A percentile compares a stretch with the other conserved stretches of the same genome.
phyloP scores from a whole-genome alignment of 805 yeast species.

The Torulaspora microellipsoides region DNA sequence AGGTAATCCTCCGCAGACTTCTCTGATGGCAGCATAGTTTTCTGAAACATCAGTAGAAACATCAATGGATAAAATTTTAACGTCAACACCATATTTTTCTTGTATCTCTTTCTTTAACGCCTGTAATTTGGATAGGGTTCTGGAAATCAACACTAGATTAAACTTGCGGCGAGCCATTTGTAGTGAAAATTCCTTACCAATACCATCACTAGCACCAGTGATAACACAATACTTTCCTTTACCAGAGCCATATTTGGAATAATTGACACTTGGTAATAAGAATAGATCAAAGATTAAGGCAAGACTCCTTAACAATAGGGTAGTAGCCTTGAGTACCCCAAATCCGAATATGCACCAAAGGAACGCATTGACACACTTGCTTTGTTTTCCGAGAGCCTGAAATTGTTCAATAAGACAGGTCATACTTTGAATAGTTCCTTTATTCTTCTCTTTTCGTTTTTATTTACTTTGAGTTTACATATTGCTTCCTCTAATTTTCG shows the following conservation, averaged over 20 bases:
- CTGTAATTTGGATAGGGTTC: slow-evolving; percentile 76
- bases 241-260: slow-evolving; percentile 68
- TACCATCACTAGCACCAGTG: slow-evolving; percentile 97
- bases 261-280: slow-evolving; percentile 55
- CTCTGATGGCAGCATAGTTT: slow-evolving; percentile 51
- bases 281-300: slow-evolving; percentile 59
- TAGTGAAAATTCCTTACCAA: slow-evolving; percentile 84
- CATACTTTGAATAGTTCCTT: background rate
- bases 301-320: slow-evolving; percentile 44
- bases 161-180: slow-evolving; percentile 86
- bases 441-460: background rate
- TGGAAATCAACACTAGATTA: slow-evolving; percentile 75
- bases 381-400: slow-evolving; percentile 18
- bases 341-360: slow-evolving; percentile 45
- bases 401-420: slow-evolving; percentile 23
- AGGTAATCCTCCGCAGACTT: slow-evolving; percentile 47
- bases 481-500: too few species aligned
- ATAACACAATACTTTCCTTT: slow-evolving; percentile 83
- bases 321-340: slow-evolving; percentile 59
- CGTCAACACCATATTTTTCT: slow-evolving; percentile 53
- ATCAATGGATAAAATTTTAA: slow-evolving; percentile 72
- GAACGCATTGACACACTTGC: slow-evolving; percentile 23
- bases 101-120: slow-evolving; percentile 58
- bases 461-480: background rate
- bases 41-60: slow-evolving; percentile 57